These are phyloP conservation scores for Aspergillus texensis DNA, from an alignment of 2,329 filamentous ascomycete genomes.

Conservation along the genomic window DNA sequence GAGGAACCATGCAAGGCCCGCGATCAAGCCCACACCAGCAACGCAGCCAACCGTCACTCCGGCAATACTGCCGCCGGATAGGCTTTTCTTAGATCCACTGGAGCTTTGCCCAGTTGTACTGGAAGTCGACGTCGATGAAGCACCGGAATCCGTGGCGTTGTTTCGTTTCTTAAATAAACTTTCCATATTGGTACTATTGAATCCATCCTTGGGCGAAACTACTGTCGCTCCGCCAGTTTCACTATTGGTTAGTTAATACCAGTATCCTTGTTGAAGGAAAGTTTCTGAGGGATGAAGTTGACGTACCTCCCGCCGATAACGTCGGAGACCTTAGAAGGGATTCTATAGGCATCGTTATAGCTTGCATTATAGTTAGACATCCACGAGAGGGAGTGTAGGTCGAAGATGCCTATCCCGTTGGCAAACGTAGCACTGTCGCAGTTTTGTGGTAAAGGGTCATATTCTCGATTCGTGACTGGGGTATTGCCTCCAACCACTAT, in stretches of 20 bases:
- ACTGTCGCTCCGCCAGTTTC: conserved; percentile 10
- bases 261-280: not conserved
- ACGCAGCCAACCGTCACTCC: not conserved
- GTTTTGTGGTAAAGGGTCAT: conserved; percentile 1
- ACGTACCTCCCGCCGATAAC: conserved; percentile 9
- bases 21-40: not conserved
- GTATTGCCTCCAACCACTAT: conserved; percentile 8
- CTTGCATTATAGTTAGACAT: conserved; percentile 8
- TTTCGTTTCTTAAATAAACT: not conserved
- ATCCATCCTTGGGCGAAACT: not conserved
- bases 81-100: not conserved
- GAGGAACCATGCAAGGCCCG: not conserved
- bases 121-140: not conserved
- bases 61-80: not conserved
- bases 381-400: conserved; percentile 6
- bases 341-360: not conserved
- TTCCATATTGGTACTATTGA: not conserved
- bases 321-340: conserved; percentile 1
- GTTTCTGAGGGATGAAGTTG: not conserved
- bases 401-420: conserved; percentile 11
- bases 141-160: not conserved
- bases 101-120: not conserved
- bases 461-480: conserved; percentile 4
- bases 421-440: conserved; percentile 9
- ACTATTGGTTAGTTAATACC: not conserved